phyloP scores from a whole-genome alignment of 2,329 filamentous ascomycete genomes.

The Aureobasidium sp. region DNA sequence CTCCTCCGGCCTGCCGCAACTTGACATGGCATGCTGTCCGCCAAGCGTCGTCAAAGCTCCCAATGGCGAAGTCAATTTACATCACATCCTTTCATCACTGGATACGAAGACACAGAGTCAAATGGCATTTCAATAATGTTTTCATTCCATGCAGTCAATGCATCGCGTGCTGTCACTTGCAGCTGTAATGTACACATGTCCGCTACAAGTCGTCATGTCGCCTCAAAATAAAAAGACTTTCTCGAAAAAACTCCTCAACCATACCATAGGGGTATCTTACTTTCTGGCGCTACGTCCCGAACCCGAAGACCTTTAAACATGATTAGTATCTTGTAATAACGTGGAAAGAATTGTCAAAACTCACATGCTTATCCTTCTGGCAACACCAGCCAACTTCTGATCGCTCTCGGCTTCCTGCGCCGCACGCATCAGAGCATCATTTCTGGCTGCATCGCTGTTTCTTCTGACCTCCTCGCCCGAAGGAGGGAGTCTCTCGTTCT shows the following conservation, averaged over 20 bases:
- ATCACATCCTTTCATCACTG: neutral
- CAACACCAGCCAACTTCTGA: constrained; percentile 74
- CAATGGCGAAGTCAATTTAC: neutral
- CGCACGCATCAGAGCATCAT: constrained; percentile 77
- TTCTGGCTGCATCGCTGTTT: constrained; percentile 71
- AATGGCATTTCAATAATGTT: neutral
- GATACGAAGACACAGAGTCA: neutral
- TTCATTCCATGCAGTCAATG: constrained; percentile 11
- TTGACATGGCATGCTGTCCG: neutral
- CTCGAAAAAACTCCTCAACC: neutral
- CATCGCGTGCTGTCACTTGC: constrained; percentile 5
- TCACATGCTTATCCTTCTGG: constrained; percentile 93
- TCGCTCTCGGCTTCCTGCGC: constrained; percentile 87
- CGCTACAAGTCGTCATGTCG: neutral
- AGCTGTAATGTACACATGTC: constrained; percentile 9
- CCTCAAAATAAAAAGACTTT: neutral
- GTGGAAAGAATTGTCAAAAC: too few relatives aligned
- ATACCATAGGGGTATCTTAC: constrained; percentile 1
- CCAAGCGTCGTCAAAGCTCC: constrained; percentile 10
- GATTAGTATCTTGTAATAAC: constrained; percentile 15
- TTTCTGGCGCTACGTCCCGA: constrained; percentile 26
- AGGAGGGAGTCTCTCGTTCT: constrained; percentile 70
- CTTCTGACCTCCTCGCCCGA: constrained; percentile 84
- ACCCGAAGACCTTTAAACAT: constrained; percentile 30
- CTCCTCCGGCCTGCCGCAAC: constrained; percentile 2